Conservation (phyloP, 78 protist species). For the Bodo saltans region DNA sequence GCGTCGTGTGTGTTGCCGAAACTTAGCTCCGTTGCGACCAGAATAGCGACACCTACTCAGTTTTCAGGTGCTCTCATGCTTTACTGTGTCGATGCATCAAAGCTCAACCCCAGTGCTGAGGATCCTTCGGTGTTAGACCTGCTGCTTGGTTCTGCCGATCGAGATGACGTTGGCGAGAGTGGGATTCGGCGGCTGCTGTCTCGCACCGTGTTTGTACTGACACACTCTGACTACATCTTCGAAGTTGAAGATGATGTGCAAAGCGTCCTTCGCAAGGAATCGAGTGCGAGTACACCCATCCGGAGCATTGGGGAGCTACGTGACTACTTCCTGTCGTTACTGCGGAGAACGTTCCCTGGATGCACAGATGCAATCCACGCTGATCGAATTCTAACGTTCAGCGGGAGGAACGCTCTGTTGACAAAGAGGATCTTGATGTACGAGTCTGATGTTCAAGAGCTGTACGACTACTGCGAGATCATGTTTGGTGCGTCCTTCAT, state of each 20-base stretch:
- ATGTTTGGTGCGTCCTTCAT: neutral
- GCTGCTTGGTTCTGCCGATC: neutral
- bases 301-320: neutral
- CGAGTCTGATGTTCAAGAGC: neutral
- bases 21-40: neutral
- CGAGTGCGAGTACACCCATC: neutral
- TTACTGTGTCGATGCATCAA: neutral
- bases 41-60: neutral
- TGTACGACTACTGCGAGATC: neutral
- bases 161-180: neutral
- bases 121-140: neutral
- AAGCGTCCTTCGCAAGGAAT: neutral
- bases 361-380: too few relatives aligned
- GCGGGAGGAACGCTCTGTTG: neutral
- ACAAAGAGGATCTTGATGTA: neutral
- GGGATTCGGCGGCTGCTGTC: neutral
- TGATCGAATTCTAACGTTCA: neutral
- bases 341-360: neutral
- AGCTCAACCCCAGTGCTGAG: neutral
- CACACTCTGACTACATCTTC: neutral
- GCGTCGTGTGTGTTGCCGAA: neutral
- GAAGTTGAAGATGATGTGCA: neutral
- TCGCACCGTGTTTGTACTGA: neutral
- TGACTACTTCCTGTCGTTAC: neutral
- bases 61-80: neutral